Evolutionary conservation across 345 rosid species (phyloP).

Genomic region (Linum tenue): DNA sequence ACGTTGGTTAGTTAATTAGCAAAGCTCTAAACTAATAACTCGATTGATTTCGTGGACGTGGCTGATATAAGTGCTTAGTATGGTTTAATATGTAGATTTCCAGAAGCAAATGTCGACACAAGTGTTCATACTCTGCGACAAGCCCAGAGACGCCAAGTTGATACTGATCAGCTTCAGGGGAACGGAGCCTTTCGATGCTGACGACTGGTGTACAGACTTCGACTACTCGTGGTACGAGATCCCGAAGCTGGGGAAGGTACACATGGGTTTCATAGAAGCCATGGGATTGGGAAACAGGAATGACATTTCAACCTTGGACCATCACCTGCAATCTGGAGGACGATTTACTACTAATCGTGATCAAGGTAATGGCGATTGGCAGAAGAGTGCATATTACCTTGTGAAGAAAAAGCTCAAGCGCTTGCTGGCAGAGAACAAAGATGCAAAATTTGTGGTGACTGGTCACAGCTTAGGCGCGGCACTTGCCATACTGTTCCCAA

Average conservation of each 20-base stretch:
- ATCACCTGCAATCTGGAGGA: slow-evolving; percentile 24
- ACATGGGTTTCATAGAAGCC: slow-evolving; percentile 84
- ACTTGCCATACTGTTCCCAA: slow-evolving; percentile 63
- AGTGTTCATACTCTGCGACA: slow-evolving; percentile 63
- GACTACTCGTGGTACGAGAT: slow-evolving; percentile 81
- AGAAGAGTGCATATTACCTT: slow-evolving; percentile 45
- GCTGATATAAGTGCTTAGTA: slow-evolving; percentile 1
- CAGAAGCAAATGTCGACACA: slow-evolving; percentile 69
- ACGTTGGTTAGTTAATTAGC: background rate
- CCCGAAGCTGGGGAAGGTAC: slow-evolving; percentile 61
- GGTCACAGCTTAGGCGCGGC: slow-evolving; percentile 91
- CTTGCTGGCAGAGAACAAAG: slow-evolving; percentile 50
- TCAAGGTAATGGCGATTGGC: background rate
- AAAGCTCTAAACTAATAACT: background rate
- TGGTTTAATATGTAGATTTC: slow-evolving; percentile 35
- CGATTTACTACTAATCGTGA: slow-evolving; percentile 6
- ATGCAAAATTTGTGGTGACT: slow-evolving; percentile 59
- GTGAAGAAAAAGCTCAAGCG: slow-evolving; percentile 46
- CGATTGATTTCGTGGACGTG: background rate
- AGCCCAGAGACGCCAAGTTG: slow-evolving; percentile 65
- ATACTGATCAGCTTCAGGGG: slow-evolving; percentile 77
- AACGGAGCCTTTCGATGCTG: slow-evolving; percentile 80
- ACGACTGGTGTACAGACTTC: slow-evolving; percentile 74
- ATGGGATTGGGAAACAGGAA: slow-evolving; percentile 70
- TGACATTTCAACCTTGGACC: slow-evolving; percentile 31